These are phyloP conservation scores for Blastomyces parvus DNA, from an alignment of 2,329 filamentous ascomycete genomes.

Conservation along the genomic window DNA sequence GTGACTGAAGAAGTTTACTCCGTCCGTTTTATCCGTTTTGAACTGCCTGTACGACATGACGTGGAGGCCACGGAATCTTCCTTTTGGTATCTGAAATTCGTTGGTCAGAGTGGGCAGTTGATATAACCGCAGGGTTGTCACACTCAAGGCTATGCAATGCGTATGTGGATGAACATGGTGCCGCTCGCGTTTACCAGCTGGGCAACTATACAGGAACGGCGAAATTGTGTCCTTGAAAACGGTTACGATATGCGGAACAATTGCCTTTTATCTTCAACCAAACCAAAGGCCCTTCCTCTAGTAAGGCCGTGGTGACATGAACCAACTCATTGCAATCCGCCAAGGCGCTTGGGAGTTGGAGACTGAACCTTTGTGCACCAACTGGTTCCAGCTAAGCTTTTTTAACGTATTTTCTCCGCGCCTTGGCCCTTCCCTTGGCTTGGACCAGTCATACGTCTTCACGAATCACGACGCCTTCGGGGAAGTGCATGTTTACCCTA, in stretches of 20 bases:
- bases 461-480: no score
- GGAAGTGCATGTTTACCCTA: no score
- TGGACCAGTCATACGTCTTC: no score
- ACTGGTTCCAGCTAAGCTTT: constrained; percentile 1
- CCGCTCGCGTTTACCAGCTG: not conserved
- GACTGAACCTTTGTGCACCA: not conserved
- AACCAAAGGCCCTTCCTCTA: not conserved
- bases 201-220: no score
- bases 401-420: not conserved
- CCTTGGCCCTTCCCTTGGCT: not conserved
- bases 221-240: no score
- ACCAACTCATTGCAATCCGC: not conserved
- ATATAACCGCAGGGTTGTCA: not conserved
- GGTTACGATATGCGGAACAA: no score
- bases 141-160: not conserved
- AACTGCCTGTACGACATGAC: not conserved
- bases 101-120: not conserved
- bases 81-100: not conserved
- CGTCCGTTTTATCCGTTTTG: not conserved
- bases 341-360: not conserved
- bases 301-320: not conserved
- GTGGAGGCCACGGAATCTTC: not conserved
- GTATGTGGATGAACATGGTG: not conserved
- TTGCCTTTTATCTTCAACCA: not conserved
- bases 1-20: not conserved